Percentiles rank a stretch among this genome's conserved stretches.
These are phyloP conservation scores for Aspergillus felis DNA, from an alignment of 2,329 filamentous ascomycete species.

Conservation along the genomic window DNA sequence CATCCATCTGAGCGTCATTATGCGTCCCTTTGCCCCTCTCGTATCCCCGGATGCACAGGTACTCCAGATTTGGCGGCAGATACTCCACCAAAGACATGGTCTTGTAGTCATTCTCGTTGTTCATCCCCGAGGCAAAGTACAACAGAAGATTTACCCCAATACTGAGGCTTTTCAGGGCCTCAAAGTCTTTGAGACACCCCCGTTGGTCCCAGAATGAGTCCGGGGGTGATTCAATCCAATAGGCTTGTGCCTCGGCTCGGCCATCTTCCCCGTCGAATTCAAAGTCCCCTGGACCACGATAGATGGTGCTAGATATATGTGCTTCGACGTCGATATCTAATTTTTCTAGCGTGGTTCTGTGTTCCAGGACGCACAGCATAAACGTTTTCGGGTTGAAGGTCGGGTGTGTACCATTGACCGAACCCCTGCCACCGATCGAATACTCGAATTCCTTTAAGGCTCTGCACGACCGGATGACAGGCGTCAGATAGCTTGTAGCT, in stretches of 20 bases:
- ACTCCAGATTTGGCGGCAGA: constrained; percentile 14
- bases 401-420: not conserved
- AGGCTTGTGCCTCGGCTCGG: not conserved
- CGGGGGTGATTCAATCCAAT: not conserved
- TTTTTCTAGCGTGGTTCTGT: constrained; percentile 16
- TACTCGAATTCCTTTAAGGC: constrained; percentile 13
- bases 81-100: not conserved
- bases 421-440: constrained; percentile 12
- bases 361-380: constrained; percentile 10
- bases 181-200: constrained; percentile 16
- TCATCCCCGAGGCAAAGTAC: constrained; percentile 11
- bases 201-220: constrained; percentile 4
- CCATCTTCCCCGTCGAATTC: not conserved
- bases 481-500: constrained; percentile 2
- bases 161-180: constrained; percentile 13
- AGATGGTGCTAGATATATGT: not conserved
- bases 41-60: constrained; percentile 16
- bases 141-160: constrained; percentile 13
- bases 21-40: constrained; percentile 3
- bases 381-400: constrained; percentile 14
- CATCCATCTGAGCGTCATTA: constrained; percentile 10
- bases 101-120: not conserved
- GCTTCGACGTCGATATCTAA: constrained; percentile 15
- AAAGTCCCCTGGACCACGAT: no score
- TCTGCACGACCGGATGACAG: constrained; percentile 14